Evolutionary conservation across 2,329 filamentous ascomycete species (phyloP), one percentile per base, ranked within the genome.

Genomic region (Aciculosporium take): DNA sequence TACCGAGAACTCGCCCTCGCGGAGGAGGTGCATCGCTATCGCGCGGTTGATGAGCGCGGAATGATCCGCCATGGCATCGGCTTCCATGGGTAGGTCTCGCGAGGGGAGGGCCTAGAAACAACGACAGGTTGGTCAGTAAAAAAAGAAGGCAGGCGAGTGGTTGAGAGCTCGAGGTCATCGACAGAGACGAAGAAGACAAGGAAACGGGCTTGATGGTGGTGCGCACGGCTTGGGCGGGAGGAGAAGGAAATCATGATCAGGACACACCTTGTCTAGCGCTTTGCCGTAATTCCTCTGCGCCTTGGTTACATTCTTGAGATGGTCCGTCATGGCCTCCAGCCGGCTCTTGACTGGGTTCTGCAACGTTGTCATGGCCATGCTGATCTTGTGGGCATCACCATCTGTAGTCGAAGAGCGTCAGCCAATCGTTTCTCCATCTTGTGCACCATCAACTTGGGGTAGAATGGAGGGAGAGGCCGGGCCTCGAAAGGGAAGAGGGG

Each of bases 1-100:
- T 2, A 94, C 88, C 18, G 71, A 72, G 60, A 98, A 98, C 56
- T 94, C 84, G 37, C 91, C 91, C 63, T 96, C 89, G 31, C 91
- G 84, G 30, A 98, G 72, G 18, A 98, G 73, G 56, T 98, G 91
- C 87, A 96, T 95, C 8, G 84, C 84, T 51, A 98, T 93, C 6
- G 91, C 89, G 43, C 88, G 78, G 62, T 95, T 93, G 56, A 96
- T 85, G 10, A 95, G 70, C 13, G 72, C 68, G 4, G 82, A 73
- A 49, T 93, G 79, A 17, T 79, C 74, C 1, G 76, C 79, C 59
- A 95, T 77, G 27, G 79, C 81, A 60, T 94, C 86, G 53, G 86
- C 79, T 44, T 88, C 83, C 53, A 78, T 82, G 12, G 80, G 83
- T 0, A 89, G 76, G 12, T 83, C 67, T 12, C 79, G 76, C 8